Conservation (phyloP, 768 basidiomycete genomes). For the Russula earlei region DNA sequence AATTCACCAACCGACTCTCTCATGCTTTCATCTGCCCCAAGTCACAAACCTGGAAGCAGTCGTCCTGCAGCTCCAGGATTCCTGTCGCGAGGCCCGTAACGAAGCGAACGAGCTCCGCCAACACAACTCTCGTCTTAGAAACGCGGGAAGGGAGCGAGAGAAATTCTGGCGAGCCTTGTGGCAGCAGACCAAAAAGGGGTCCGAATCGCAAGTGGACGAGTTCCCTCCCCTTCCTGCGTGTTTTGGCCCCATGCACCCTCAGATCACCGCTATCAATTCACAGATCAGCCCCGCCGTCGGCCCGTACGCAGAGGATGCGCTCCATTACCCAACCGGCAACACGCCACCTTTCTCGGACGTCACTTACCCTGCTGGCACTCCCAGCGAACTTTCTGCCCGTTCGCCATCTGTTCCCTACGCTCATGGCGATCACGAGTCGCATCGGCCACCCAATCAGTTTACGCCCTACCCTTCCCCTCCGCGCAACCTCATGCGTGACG, state of each 20-base stretch:
- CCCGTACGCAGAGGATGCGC: constrained; percentile 35
- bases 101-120: constrained; percentile 55
- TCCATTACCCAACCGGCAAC: constrained; percentile 43
- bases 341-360: constrained; percentile 34
- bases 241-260: constrained; percentile 21
- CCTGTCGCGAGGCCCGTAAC: constrained; percentile 55
- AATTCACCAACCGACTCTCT: constrained; percentile 11
- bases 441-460: constrained; percentile 44
- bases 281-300: constrained; percentile 25
- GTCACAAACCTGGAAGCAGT: constrained; percentile 82
- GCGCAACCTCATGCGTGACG: constrained; percentile 23
- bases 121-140: constrained; percentile 54
- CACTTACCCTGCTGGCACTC: constrained; percentile 35
- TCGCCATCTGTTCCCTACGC: constrained; percentile 39
- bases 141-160: constrained; percentile 63
- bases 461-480: constrained; percentile 32
- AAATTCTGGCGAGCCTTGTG: constrained; percentile 63
- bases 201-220: constrained; percentile 18
- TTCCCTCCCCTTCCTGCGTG: constrained; percentile 19
- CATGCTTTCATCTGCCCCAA: constrained; percentile 23
- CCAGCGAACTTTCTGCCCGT: constrained; percentile 35
- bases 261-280: constrained; percentile 22
- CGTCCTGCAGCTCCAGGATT: constrained; percentile 75
- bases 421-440: constrained; percentile 28
- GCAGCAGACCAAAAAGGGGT: constrained; percentile 52